These are phyloP conservation scores for Dryas integrifolia DNA, from an alignment of 331 rosid species.

Conservation along the genomic window DNA sequence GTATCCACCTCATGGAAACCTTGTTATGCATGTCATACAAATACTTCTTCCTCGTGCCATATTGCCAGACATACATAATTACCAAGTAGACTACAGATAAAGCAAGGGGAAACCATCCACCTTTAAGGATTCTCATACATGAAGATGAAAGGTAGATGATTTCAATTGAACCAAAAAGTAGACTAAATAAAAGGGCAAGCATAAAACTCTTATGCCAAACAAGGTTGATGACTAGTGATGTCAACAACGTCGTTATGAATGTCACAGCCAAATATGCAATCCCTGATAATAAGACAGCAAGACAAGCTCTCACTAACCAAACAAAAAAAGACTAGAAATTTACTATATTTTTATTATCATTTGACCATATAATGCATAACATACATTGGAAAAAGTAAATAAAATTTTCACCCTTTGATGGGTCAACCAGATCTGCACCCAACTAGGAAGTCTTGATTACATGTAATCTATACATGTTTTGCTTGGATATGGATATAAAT, in stretches of 20 bases:
- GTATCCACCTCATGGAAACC: slow-evolving; percentile 76
- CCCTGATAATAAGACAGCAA: slow-evolving; percentile 52
- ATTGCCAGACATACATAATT: slow-evolving; percentile 84
- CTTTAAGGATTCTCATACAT: slow-evolving; percentile 59
- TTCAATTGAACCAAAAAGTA: slow-evolving; percentile 66
- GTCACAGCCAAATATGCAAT: slow-evolving; percentile 57
- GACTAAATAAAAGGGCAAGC: slow-evolving; percentile 49
- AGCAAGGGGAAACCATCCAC: slow-evolving; percentile 80
- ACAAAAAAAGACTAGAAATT: slow-evolving; percentile 6
- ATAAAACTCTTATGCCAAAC: slow-evolving; percentile 65
- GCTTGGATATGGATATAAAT: too few relatives aligned
- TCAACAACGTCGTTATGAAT: slow-evolving; percentile 65
- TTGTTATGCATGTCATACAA: slow-evolving; percentile 75
- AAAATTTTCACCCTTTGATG: too few relatives aligned
- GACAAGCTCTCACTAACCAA: slow-evolving; percentile 17
- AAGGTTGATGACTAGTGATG: slow-evolving; percentile 64
- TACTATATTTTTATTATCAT: neutral
- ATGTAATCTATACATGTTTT: neutral
- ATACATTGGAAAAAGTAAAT: too few relatives aligned
- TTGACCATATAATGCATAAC: neutral
- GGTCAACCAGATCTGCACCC: too few relatives aligned
- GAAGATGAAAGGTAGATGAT: slow-evolving; percentile 64
- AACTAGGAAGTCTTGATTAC: too few relatives aligned
- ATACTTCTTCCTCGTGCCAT: slow-evolving; percentile 76
- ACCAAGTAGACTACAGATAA: slow-evolving; percentile 54